Evolutionary conservation across 2,329 filamentous ascomycete species (phyloP), one percentile per base, ranked within the genome.

Genomic region (Epichloe bromicola): DNA sequence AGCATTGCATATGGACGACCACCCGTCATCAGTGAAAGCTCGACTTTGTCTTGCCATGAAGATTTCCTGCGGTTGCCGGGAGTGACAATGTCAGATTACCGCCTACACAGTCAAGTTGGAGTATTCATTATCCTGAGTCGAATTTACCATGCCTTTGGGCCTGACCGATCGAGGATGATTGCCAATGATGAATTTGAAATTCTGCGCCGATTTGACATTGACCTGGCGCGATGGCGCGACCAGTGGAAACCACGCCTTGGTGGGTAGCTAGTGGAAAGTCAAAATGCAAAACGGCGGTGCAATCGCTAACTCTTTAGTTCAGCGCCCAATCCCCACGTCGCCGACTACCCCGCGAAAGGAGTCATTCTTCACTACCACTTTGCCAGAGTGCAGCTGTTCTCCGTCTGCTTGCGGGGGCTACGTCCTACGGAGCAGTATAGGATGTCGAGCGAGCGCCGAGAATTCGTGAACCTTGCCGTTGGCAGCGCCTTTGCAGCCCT

Each of bases 1-100:
- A 80, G 76, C 49, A 82, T 84, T 48, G 73, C 80, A 0, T 83
- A 83, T 49, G 63, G 63, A 2, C 68, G 80, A 15, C 78, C 79
- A 4, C 77, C 79, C 0, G 74, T 82, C 10, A 79, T 81, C 19
- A 71, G 74, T 47, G 79, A 82, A 54, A 72, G 79, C 53, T 65
- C 70, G 15, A 73, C 74, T 0, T 78, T 83, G 38, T 70, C 72
- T n/a, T 73, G 77, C 20, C 75, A 78, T 59, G 75, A 81, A 54
- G 65, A 69, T 2, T 76, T 81, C 51, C 64, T 82, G 26, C 67
- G 71, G 33, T 67, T 71, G 0, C 70, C 73, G 0, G 68, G 70
- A 48, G 70, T 73, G n/a, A 74, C 73, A 0, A 71, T 77, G 12
- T 71, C 73, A 0, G 79, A 83, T 54, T 69, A 74, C 48, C 70